These are phyloP conservation scores for Exserohilum rostratum DNA, from an alignment of 2,329 filamentous ascomycete genomes.

Conservation along the genomic window DNA sequence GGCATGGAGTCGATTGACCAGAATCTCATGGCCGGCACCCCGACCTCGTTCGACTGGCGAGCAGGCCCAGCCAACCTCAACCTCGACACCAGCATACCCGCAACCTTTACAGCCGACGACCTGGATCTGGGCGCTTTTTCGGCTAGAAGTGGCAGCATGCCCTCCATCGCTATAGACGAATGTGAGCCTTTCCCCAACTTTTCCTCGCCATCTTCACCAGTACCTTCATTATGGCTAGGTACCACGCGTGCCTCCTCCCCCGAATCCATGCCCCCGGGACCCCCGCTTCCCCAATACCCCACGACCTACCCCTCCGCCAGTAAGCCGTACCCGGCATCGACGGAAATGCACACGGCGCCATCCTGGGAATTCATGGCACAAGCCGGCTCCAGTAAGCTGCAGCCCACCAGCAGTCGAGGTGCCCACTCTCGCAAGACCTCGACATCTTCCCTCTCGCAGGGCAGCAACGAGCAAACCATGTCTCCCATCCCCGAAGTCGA, in stretches of 20 bases:
- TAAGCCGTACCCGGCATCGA: slow-evolving; percentile 31
- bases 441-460: slow-evolving; percentile 37
- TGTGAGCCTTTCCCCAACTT: slow-evolving; percentile 42
- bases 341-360: slow-evolving; percentile 38
- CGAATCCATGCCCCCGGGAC: slow-evolving; percentile 38
- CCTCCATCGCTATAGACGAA: slow-evolving; percentile 46
- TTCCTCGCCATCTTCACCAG: slow-evolving; percentile 41
- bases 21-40: slow-evolving; percentile 32
- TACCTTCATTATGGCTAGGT: slow-evolving; percentile 47
- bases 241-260: slow-evolving; percentile 46
- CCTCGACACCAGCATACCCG: slow-evolving; percentile 36
- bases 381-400: slow-evolving; percentile 26
- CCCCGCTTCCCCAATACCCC: slow-evolving; percentile 30
- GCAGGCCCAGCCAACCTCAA: slow-evolving; percentile 30
- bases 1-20: slow-evolving; percentile 45
- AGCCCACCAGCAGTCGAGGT: slow-evolving; percentile 26
- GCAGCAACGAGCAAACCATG: slow-evolving; percentile 38
- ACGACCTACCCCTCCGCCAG: slow-evolving; percentile 21
- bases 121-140: slow-evolving; percentile 35
- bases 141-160: slow-evolving; percentile 34
- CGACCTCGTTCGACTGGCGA: slow-evolving; percentile 41
- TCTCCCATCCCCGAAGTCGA: slow-evolving; percentile 40
- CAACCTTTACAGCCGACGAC: slow-evolving; percentile 31
- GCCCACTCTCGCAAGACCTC: slow-evolving; percentile 41
- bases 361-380: slow-evolving; percentile 47